Percentiles rank a stretch among this genome's conserved stretches.
These are phyloP conservation scores for Pythium inflatum DNA, from an alignment of 352 stramenopile genomes.

Conservation along the genomic window DNA sequence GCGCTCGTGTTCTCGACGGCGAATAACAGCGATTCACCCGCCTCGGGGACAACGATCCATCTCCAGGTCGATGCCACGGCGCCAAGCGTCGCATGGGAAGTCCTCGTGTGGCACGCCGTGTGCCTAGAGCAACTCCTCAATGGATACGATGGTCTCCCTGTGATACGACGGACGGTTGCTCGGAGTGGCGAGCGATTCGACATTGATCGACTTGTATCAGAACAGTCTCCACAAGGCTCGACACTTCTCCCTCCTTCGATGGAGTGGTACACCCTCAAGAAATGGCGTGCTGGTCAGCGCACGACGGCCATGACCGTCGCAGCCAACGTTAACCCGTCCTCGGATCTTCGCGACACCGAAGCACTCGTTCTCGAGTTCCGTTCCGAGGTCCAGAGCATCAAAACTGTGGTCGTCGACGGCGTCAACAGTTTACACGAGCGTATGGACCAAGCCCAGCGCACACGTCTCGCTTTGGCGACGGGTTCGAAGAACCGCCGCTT, in stretches of 20 bases:
- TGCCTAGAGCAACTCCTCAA: neutral
- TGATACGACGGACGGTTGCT: neutral
- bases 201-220: neutral
- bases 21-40: neutral
- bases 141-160: neutral
- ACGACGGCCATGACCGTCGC: too few relatives aligned
- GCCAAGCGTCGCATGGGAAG: neutral
- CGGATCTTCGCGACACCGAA: too few relatives aligned
- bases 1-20: neutral
- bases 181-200: neutral
- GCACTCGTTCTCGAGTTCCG: too few relatives aligned
- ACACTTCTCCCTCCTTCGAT: neutral
- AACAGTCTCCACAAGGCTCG: neutral
- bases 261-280: neutral
- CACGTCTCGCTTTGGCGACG: neutral
- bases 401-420: neutral
- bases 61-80: neutral
- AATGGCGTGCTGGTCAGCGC: too few relatives aligned
- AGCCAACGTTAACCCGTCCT: too few relatives aligned
- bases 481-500: neutral
- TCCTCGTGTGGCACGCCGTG: neutral
- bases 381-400: too few relatives aligned
- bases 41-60: neutral
- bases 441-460: neutral
- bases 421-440: neutral